These are phyloP conservation scores for Pascua sp. DNA, from an alignment of 1,284 basidiomycete genomes.

Conservation along the genomic window DNA sequence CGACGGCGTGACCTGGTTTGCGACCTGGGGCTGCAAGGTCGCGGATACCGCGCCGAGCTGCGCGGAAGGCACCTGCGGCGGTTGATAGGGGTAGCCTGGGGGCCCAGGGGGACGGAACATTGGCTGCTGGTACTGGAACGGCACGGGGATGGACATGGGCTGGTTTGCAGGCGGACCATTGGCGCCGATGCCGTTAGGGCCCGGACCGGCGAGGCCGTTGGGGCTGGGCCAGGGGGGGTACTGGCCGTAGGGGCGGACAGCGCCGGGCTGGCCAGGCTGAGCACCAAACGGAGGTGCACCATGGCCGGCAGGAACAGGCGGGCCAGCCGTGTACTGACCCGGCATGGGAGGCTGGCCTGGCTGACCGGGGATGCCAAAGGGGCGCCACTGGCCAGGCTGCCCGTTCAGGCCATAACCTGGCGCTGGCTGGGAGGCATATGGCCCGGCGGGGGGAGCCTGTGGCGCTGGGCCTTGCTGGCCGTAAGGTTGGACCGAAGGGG, in stretches of 20 bases:
- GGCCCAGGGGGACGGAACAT: background rate
- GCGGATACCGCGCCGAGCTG: too few species aligned
- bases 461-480: background rate
- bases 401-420: background rate
- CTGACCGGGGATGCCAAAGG: constrained; percentile 4
- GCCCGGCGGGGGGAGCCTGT: background rate
- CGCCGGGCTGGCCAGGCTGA: too few species aligned
- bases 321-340: too few species aligned
- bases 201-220: too few species aligned
- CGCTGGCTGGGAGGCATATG: background rate
- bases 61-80: background rate
- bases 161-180: background rate
- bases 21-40: background rate
- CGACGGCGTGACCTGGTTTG: background rate
- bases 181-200: background rate
- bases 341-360: background rate
- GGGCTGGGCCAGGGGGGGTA: too few species aligned
- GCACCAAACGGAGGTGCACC: too few species aligned
- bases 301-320: too few species aligned
- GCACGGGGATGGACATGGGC: background rate
- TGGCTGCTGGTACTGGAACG: background rate
- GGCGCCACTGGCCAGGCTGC: background rate
- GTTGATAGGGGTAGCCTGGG: background rate
- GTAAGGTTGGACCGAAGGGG: background rate
- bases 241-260: too few species aligned